These are phyloP conservation scores for Gossypium turneri DNA, from an alignment of 345 rosid genomes.

Conservation along the genomic window DNA sequence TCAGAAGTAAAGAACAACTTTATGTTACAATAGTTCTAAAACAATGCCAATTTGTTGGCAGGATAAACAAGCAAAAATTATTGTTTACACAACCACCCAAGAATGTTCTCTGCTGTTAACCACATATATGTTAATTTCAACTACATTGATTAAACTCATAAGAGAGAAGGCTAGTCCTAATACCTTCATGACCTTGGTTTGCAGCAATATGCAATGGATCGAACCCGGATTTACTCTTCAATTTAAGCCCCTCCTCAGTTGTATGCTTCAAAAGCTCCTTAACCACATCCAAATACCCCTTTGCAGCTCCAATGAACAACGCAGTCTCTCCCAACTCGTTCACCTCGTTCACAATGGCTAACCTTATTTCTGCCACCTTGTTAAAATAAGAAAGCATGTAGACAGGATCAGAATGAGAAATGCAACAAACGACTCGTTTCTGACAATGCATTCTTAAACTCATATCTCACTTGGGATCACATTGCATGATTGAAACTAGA, in stretches of 20 bases:
- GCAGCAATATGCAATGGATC: slow-evolving; percentile 84
- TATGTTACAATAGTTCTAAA: no score
- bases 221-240: slow-evolving; percentile 69
- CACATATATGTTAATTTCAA: no score
- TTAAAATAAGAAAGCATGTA: neutral
- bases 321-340: slow-evolving; percentile 96
- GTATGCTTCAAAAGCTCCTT: slow-evolving; percentile 61
- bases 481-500: neutral
- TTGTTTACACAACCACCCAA: no score
- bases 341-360: slow-evolving; percentile 77
- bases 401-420: neutral
- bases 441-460: neutral
- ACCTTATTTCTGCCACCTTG: slow-evolving; percentile 68
- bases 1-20: no score
- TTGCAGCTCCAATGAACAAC: slow-evolving; percentile 74
- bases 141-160: no score
- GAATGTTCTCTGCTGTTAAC: no score
- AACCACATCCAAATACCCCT: slow-evolving; percentile 76
- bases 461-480: no score
- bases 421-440: no score
- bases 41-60: neutral
- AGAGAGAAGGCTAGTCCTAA: neutral
- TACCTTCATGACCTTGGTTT: slow-evolving; percentile 79
- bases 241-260: slow-evolving; percentile 49
- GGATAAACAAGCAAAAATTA: neutral